These are phyloP conservation scores for Ormosia emarginata DNA, from an alignment of 306 rosid genomes.

Conservation along the genomic window DNA sequence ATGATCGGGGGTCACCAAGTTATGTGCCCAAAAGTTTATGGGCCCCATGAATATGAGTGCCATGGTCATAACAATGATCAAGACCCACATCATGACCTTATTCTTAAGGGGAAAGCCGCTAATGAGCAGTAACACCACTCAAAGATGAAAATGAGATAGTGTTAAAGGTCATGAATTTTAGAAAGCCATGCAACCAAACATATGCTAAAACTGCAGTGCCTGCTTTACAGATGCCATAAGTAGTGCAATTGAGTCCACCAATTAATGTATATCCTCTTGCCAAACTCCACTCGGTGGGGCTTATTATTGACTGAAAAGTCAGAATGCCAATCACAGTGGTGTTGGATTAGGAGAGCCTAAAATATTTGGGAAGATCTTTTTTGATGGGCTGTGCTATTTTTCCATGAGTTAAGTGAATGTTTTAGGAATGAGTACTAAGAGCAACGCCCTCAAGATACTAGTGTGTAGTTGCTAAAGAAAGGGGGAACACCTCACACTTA, in stretches of 20 bases:
- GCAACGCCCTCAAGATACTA: no score
- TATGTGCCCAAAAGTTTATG: neutral
- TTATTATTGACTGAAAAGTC: constrained; percentile 22
- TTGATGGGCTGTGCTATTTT: no score
- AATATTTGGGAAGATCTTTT: no score
- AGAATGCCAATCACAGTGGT: constrained; percentile 25
- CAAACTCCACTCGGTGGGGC: neutral
- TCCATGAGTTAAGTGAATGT: no score
- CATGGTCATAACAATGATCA: constrained; percentile 5
- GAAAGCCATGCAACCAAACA: neutral
- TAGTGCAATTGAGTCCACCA: neutral
- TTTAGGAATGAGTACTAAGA: no score
- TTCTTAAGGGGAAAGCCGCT: constrained; percentile 32
- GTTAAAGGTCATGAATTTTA: neutral
- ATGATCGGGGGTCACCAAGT: constrained; percentile 9
- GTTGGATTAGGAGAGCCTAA: no score
- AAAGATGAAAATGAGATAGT: constrained; percentile 25
- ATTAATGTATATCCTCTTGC: no score
- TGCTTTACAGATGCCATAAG: neutral
- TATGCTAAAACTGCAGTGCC: constrained; percentile 22
- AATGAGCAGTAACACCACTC: constrained; percentile 17
- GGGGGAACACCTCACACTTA: no score
- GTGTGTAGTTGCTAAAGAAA: no score
- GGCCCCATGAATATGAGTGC: constrained; percentile 4
- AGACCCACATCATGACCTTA: constrained; percentile 12